phyloP scores from a whole-genome alignment of 768 basidiomycete genomes.

The Russula dissimulans region DNA sequence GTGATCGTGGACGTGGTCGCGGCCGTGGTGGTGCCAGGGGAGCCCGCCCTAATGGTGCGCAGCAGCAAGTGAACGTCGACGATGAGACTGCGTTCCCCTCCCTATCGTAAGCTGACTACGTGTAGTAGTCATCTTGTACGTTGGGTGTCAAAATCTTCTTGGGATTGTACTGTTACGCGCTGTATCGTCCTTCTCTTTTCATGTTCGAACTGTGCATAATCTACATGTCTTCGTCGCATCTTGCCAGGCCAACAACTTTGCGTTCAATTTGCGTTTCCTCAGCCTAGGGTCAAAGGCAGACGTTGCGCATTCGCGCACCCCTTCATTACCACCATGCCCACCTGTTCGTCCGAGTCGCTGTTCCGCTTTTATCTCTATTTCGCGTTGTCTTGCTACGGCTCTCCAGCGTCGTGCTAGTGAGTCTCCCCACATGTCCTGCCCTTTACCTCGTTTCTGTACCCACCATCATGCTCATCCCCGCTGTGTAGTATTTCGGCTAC shows the following conservation, averaged over 20 bases:
- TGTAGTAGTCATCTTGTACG: slow-evolving; percentile 9
- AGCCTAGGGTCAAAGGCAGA: too few relatives aligned
- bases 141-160: slow-evolving; percentile 15
- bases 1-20: slow-evolving; percentile 34
- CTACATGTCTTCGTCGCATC: slow-evolving; percentile 10
- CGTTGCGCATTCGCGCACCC: too few relatives aligned
- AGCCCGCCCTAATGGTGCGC: slow-evolving; percentile 30
- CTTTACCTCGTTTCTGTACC: too few relatives aligned
- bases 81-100: slow-evolving; percentile 89
- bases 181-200: slow-evolving; percentile 17
- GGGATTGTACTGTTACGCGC: slow-evolving; percentile 17
- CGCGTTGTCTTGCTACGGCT: too few relatives aligned
- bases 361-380: too few relatives aligned
- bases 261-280: too few relatives aligned
- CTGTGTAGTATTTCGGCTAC: too few relatives aligned
- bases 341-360: too few relatives aligned
- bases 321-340: too few relatives aligned
- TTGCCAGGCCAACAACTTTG: not conserved
- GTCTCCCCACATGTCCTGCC: too few relatives aligned
- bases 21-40: slow-evolving; percentile 37
- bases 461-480: too few relatives aligned
- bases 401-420: too few relatives aligned
- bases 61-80: slow-evolving; percentile 54
- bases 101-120: slow-evolving; percentile 38
- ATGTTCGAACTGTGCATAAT: slow-evolving; percentile 18